phyloP scores from a whole-genome alignment of 345 rosid species.

The Gossypium mustelinum region DNA sequence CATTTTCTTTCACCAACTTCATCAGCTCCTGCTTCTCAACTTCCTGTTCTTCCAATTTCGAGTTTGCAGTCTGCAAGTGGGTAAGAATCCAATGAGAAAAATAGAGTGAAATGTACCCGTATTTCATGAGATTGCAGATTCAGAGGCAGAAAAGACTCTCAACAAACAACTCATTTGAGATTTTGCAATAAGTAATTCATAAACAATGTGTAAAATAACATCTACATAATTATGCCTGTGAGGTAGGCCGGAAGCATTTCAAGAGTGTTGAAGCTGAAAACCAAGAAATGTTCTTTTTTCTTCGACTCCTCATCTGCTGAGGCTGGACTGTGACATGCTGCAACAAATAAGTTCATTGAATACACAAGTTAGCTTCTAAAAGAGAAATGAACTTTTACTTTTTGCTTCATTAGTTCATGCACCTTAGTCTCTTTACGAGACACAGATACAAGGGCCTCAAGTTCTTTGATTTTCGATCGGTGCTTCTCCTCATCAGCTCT shows the following conservation, averaged over 20 bases:
- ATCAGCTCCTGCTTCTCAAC: slow-evolving; percentile 36
- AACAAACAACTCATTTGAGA: not conserved
- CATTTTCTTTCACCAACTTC: slow-evolving; percentile 40
- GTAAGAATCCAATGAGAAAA: not conserved
- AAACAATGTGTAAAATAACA: not conserved
- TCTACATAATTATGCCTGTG: slow-evolving; percentile 5
- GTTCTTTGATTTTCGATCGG: slow-evolving; percentile 75
- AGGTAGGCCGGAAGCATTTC: not conserved
- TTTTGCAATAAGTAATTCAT: not conserved
- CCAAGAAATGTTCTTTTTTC: slow-evolving; percentile 8
- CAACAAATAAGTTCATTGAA: slow-evolving; percentile 19
- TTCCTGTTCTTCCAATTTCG: slow-evolving; percentile 16
- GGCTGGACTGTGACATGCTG: slow-evolving; percentile 51
- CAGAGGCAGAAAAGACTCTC: not conserved
- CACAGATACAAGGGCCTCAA: slow-evolving; percentile 86
- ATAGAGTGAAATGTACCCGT: not conserved
- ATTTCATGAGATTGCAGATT: not conserved
- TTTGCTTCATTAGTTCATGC: slow-evolving; percentile 10
- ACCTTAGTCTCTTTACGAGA: slow-evolving; percentile 66
- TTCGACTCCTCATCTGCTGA: slow-evolving; percentile 53
- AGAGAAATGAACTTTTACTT: not conserved
- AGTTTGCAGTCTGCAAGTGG: slow-evolving; percentile 3
- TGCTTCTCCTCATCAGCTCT: slow-evolving; percentile 89
- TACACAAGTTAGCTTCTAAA: not conserved
- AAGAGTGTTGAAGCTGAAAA: slow-evolving; percentile 1